These are phyloP conservation scores for Leonotis leonurus DNA, from an alignment of 257 asterid genomes.

Conservation along the genomic window DNA sequence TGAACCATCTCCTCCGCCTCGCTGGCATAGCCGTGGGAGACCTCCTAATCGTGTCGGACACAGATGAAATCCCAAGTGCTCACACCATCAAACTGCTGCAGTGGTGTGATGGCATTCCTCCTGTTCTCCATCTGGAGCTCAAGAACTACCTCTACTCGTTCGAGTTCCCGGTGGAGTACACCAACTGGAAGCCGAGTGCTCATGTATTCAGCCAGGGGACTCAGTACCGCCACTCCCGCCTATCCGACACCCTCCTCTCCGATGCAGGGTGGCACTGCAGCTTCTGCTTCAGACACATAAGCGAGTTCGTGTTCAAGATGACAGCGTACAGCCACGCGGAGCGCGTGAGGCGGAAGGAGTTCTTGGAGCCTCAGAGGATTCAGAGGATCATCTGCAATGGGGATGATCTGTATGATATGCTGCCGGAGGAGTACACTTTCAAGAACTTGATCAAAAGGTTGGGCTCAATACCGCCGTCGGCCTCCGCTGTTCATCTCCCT, in stretches of 20 bases:
- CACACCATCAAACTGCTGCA: constrained; percentile 71
- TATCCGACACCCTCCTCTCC: constrained; percentile 49
- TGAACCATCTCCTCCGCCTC: constrained; percentile 51
- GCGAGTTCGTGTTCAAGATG: constrained; percentile 26
- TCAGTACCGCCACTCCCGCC: constrained; percentile 63
- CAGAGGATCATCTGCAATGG: constrained; percentile 66
- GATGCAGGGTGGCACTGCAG: too few species aligned
- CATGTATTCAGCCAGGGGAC: constrained; percentile 60
- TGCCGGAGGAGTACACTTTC: constrained; percentile 91
- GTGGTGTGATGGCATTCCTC: constrained; percentile 86
- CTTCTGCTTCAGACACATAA: constrained; percentile 44
- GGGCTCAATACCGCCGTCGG: constrained; percentile 74
- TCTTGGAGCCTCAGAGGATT: constrained; percentile 53
- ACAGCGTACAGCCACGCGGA: constrained; percentile 27
- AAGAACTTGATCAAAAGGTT: constrained; percentile 67
- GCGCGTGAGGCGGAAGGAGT: constrained; percentile 24
- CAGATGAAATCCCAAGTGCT: constrained; percentile 86
- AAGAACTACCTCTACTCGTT: constrained; percentile 68
- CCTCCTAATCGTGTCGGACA: constrained; percentile 74
- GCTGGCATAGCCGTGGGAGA: constrained; percentile 71
- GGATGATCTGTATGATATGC: constrained; percentile 76
- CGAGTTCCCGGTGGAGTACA: constrained; percentile 74
- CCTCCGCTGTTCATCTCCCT: constrained; percentile 83
- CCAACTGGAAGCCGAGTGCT: constrained; percentile 70
- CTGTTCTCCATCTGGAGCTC: constrained; percentile 62